Percentiles rank a stretch among this genome's conserved stretches.
Conservation (phyloP, 192 early-diverging fungal genomes). For the Lobosporangium transversale region DNA sequence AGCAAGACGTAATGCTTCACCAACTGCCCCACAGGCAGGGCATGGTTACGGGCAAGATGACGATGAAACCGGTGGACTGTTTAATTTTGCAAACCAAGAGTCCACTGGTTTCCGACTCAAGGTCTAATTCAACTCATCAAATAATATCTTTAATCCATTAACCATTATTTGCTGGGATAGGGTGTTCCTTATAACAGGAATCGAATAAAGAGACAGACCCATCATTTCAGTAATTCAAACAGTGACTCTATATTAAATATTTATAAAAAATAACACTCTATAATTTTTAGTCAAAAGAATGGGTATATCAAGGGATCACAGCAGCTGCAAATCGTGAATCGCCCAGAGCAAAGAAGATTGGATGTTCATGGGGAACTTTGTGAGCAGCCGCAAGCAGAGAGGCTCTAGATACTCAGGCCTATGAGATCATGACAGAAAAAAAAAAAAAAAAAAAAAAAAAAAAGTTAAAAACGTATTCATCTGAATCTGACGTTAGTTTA, state of each 20-base stretch:
- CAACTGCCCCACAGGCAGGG: slow-evolving; percentile 67
- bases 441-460: neutral
- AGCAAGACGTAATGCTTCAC: slow-evolving; percentile 50
- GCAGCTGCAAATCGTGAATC: slow-evolving; percentile 43
- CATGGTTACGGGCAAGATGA: slow-evolving; percentile 63
- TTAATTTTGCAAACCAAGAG: slow-evolving; percentile 64
- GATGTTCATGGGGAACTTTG: slow-evolving; percentile 52
- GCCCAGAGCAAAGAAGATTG: slow-evolving; percentile 51
- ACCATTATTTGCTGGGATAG: too few species aligned
- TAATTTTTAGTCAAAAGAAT: too few species aligned
- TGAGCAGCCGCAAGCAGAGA: slow-evolving; percentile 41
- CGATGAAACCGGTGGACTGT: slow-evolving; percentile 56
- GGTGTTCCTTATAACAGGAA: too few species aligned
- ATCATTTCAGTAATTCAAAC: too few species aligned
- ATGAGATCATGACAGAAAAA: neutral
- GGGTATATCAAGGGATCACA: too few species aligned
- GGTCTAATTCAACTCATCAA: slow-evolving; percentile 15
- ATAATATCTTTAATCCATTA: too few species aligned
- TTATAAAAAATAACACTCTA: too few species aligned
- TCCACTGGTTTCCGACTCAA: slow-evolving; percentile 68
- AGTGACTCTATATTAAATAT: too few species aligned
- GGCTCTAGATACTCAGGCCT: slow-evolving; percentile 50
- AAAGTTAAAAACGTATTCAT: too few species aligned
- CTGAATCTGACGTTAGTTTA: too few species aligned
- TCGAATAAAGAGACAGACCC: too few species aligned